Evolutionary conservation across 192 early-diverging fungal species (phyloP).

Genomic region (Podila verticillata): DNA sequence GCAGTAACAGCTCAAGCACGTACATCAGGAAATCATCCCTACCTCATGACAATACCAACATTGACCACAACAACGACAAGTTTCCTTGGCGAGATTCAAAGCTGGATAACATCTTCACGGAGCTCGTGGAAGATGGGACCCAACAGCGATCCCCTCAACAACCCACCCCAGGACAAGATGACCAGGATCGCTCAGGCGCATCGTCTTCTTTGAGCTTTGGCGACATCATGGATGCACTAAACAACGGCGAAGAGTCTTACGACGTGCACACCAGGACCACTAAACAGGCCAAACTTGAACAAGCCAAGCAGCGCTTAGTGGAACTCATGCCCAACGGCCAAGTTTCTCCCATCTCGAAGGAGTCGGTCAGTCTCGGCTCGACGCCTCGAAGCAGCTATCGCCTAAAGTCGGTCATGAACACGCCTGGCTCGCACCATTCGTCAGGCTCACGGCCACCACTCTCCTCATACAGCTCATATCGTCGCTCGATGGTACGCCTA

Average conservation of each 20-base stretch:
- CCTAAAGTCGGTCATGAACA: background rate
- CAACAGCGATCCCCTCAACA: background rate
- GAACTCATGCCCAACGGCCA: conserved; percentile 4
- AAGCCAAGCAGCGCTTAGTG: conserved; percentile 22
- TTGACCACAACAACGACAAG: conserved; percentile 37
- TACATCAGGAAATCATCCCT: background rate
- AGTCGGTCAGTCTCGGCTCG: background rate
- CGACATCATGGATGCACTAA: conserved; percentile 27
- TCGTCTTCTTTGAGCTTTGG: conserved; percentile 19
- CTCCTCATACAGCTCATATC: conserved; percentile 27
- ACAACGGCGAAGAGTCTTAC: conserved; percentile 16
- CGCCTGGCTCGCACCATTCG: background rate
- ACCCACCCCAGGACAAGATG: background rate
- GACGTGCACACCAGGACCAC: conserved; percentile 4
- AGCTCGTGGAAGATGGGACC: conserved; percentile 13
- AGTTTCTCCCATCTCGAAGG: background rate
- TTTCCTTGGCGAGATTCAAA: conserved; percentile 38
- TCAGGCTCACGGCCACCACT: conserved; percentile 14
- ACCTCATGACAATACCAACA: conserved; percentile 14
- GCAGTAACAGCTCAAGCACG: conserved; percentile 1
- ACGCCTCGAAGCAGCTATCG: background rate
- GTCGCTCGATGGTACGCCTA: conserved; percentile 31
- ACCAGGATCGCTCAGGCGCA: conserved; percentile 5
- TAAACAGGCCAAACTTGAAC: conserved; percentile 19
- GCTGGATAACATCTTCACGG: conserved; percentile 27